Evolutionary conservation across 305 asterid species (phyloP), one percentile per base, ranked within the genome.

Genomic region (Fraxinus greggii): DNA sequence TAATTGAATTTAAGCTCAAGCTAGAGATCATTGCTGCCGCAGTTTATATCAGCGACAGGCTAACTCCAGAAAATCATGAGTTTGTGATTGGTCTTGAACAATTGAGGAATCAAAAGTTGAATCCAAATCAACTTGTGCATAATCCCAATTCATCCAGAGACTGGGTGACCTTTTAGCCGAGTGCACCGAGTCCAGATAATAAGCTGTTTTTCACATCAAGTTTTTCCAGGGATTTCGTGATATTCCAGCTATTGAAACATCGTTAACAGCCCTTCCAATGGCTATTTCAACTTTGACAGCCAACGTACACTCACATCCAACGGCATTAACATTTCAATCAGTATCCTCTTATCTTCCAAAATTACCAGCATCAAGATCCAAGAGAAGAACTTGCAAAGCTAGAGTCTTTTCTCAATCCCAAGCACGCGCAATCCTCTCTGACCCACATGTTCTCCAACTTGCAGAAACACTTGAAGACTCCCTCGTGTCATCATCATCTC

Each of bases 391-490:
- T 77, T 79, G 86, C 79, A 84, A 83, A 80, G 69, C 79, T 83
- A 83, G 83, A 81, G 79, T 78, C 77, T 86, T 80, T 31, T 77
- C 86, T 73, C 86, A 80, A n/a, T 83, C 84, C 29, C 73, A 79
- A 33, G 78, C 83, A 31, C 81, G 81, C 77, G 90, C 94, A 81
- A 85, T 83, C 83, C 88, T 95, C 73, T 95, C 98, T 7, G 99
- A 95, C 91, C 98, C 98, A 2, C 84, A 86, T 79, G 97, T 95
- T 21, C 93, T 93, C 77, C 92, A 92, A 28, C 84, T 96, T 19
- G 99, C 99, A n/a, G 98, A 94, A 83, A 90, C 94, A 5, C 93
- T 96, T 56, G 98, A 96, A 82, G 99, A 96, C 83, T 91, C 96
- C 15, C 79, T 92, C 65, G 45, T 92, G 33, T 72, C 91, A 35